A percentile compares a stretch with the other conserved stretches of the same genome.
phyloP scores from a whole-genome alignment of 1,284 basidiomycete species.

The Apiotrichum sp. region DNA sequence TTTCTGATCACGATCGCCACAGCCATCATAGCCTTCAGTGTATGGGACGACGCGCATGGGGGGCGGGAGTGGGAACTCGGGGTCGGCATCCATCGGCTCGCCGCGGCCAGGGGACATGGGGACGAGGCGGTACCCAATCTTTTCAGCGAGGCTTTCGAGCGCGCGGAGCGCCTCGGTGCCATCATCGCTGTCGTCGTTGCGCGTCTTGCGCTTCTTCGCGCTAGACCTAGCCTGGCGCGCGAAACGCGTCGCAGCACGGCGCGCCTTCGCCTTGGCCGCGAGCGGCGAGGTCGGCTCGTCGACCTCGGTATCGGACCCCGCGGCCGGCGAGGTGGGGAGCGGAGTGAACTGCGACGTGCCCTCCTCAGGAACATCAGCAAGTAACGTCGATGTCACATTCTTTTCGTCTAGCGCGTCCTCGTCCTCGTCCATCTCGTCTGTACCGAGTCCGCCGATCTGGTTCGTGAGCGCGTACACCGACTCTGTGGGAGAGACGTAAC shows the following conservation, averaged over 20 bases:
- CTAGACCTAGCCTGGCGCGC: no score
- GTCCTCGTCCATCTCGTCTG: neutral
- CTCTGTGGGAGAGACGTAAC: conserved; percentile 8
- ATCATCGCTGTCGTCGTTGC: neutral
- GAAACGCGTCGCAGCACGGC: no score
- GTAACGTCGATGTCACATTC: neutral
- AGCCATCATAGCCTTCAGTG: no score
- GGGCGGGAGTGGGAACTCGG: neutral
- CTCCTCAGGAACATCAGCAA: neutral
- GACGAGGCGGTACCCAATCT: neutral
- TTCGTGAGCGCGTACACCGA: conserved; percentile 1
- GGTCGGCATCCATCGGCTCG: neutral
- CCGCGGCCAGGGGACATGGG: neutral
- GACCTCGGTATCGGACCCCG: neutral
- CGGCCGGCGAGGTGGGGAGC: neutral
- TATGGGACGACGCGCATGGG: neutral
- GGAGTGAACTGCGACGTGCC: no score
- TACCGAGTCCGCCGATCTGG: conserved; percentile 1
- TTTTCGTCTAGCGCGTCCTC: neutral
- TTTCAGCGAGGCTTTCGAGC: neutral
- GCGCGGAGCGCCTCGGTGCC: neutral
- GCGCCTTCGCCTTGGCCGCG: neutral
- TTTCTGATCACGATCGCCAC: no score
- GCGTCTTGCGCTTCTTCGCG: neutral
- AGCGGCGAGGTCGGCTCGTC: neutral